phyloP scores from a whole-genome alignment of 352 stramenopile genomes.

The Pythium guiyangense region DNA sequence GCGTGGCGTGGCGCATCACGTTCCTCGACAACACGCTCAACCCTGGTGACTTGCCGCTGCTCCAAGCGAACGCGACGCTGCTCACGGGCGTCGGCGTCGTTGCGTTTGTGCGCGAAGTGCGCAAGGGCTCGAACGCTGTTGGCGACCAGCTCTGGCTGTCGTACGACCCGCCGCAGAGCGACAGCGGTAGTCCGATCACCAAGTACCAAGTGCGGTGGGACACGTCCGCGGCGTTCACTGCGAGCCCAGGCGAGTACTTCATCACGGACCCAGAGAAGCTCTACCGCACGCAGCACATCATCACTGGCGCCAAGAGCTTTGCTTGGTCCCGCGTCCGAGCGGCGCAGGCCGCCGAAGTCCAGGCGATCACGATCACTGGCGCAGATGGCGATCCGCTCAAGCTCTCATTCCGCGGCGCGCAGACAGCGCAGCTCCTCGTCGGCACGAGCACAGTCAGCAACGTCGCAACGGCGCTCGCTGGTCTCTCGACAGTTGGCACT shows the following conservation, averaged over 20 bases:
- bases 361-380: slow-evolving; percentile 29
- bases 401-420: slow-evolving; percentile 45
- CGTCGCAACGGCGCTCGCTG: slow-evolving; percentile 32
- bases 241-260: slow-evolving; percentile 38
- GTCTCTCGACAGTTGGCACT: slow-evolving; percentile 32
- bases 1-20: slow-evolving; percentile 62
- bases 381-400: slow-evolving; percentile 28
- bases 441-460: slow-evolving; percentile 25
- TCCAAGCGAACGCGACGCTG: slow-evolving; percentile 24
- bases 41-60: slow-evolving; percentile 46
- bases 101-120: slow-evolving; percentile 39
- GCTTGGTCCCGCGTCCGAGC: slow-evolving; percentile 49
- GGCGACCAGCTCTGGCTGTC: slow-evolving; percentile 74
- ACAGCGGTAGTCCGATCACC: slow-evolving; percentile 63
- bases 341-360: slow-evolving; percentile 26
- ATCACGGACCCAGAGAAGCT: slow-evolving; percentile 49
- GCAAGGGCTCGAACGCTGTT: slow-evolving; percentile 64
- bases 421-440: slow-evolving; percentile 23
- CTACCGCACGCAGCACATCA: slow-evolving; percentile 48
- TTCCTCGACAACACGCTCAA: slow-evolving; percentile 75
- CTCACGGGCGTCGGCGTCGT: slow-evolving; percentile 43
- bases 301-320: slow-evolving; percentile 42
- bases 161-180: slow-evolving; percentile 53
- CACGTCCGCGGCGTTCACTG: slow-evolving; percentile 43
- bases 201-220: slow-evolving; percentile 72